A percentile compares a stretch with the other conserved stretches of the same genome.
Conservation (phyloP, 129 eudicot genomes). For the Chrysanthemum lavandulifolium region DNA sequence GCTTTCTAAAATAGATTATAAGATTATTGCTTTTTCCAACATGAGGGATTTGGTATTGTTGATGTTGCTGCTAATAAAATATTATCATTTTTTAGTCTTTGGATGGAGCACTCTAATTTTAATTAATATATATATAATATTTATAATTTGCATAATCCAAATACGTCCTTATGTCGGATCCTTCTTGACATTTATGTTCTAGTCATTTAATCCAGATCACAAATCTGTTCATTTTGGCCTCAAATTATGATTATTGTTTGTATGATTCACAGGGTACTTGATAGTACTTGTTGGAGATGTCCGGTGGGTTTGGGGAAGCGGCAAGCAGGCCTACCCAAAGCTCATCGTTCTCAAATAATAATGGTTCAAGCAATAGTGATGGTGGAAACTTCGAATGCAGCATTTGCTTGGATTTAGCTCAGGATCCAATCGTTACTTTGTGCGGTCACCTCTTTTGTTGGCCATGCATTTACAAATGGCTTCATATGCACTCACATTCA, state of each 20-base stretch:
- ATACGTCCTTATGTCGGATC: not conserved
- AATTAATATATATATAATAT: no score
- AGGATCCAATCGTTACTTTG: conserved; percentile 71
- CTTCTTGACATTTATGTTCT: not conserved
- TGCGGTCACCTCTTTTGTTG: conserved; percentile 87
- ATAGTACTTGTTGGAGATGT: conserved; percentile 42
- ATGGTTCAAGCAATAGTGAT: conserved; percentile 45
- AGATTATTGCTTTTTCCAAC: no score
- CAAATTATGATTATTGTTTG: conserved; percentile 17
- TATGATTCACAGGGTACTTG: conserved; percentile 28
- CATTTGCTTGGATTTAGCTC: conserved; percentile 79
- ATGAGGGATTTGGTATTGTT: no score
- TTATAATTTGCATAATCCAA: no score
- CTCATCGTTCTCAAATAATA: conserved; percentile 48
- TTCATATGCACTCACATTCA: conserved; percentile 54
- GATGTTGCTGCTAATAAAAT: no score
- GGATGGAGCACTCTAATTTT: no score
- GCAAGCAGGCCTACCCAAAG: conserved; percentile 49
- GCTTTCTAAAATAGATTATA: no score
- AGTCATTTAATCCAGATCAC: conserved; percentile 4
- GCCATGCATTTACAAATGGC: conserved; percentile 88
- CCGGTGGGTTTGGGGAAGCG: conserved; percentile 64
- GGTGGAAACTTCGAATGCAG: conserved; percentile 71
- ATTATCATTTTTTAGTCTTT: no score
- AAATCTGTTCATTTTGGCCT: not conserved